Percentiles rank a stretch among this genome's conserved stretches.
phyloP scores from a whole-genome alignment of 164 flowering plant species.

The Berberis vulgaris region DNA sequence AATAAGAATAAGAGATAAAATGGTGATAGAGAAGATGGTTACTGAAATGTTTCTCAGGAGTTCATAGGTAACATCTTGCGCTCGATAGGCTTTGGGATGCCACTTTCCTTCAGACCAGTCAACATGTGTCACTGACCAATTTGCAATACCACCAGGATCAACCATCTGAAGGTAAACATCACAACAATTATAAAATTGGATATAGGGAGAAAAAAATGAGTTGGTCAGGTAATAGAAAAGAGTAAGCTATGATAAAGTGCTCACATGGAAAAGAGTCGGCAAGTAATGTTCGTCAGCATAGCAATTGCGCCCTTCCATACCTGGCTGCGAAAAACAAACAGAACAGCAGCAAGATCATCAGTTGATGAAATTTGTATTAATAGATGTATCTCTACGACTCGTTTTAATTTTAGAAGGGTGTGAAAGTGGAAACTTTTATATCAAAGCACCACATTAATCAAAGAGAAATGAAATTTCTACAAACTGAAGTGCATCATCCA shows the following conservation, averaged over 20 bases:
- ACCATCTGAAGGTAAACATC: slow-evolving; percentile 39
- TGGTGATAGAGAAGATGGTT: slow-evolving; percentile 3
- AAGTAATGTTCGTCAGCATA: slow-evolving; percentile 92
- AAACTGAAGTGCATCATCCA: no score
- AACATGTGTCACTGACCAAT: slow-evolving; percentile 97
- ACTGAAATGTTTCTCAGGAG: slow-evolving; percentile 79
- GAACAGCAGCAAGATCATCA: slow-evolving; percentile 6
- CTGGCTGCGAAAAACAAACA: slow-evolving; percentile 57
- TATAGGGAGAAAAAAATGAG: background rate
- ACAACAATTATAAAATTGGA: background rate
- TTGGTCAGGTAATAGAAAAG: background rate
- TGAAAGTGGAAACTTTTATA: no score
- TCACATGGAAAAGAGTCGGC: slow-evolving; percentile 84
- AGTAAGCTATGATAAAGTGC: slow-evolving; percentile 17
- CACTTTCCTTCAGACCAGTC: slow-evolving; percentile 99
- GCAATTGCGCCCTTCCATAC: slow-evolving; percentile 89
- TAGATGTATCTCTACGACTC: background rate
- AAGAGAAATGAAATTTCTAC: no score
- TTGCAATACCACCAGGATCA: slow-evolving; percentile 87
- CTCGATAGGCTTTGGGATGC: slow-evolving; percentile 83
- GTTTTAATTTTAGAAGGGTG: no score
- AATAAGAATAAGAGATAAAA: background rate
- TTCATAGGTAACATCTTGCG: slow-evolving; percentile 57
- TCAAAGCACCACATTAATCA: no score
- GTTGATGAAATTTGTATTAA: background rate